Evolutionary conservation across 768 basidiomycete genomes (phyloP), one percentile per base, ranked within the genome.

Genomic region (Coprinopsis marcescibilis): DNA sequence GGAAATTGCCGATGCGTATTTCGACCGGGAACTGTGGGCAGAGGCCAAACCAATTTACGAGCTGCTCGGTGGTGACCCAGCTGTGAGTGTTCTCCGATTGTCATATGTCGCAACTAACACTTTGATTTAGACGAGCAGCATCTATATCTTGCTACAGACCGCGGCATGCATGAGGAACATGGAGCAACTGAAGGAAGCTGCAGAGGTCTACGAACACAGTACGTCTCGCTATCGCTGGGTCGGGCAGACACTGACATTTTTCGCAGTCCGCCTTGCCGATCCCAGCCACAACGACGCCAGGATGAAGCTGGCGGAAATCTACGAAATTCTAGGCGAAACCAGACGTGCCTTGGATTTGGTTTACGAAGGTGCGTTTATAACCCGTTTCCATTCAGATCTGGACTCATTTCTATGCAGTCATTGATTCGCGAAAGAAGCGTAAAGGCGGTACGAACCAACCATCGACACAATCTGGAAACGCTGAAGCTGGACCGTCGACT

Each of bases 231-330:
- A 15, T 25, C 8, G 15, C 40, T 36, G 34, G 19, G 15, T 26
- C 21, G n/a, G n/a, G n/a, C n/a, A n/a, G n/a, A 8, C 20, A 10
- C 11, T 29, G 14, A 3, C 13, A 1, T n/a, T 27, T 41, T 40
- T 25, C 23, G 4, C 53, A 95, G 93, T 94, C 24, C 71, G 85
- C 14, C 69, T 75, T 3, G 78, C 78, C 1, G 87, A 93, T 59
- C 83, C 89, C 0, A 72, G 74, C 0, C 77, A 89, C 54, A 79
- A 81, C 55, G 88, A 93, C 23, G 85, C 83, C 21, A 92, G 91
- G 62, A 83, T 94, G 77, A 86, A 89, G 52, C 74, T 97, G 0
- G 95, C 94, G 0, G 89, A 89, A 52, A 79, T 93, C 12, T 89
- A 91, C 53, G 95, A 99, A 62, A 81, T 89, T 10, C 65, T 85